Percentiles rank a stretch among this genome's conserved stretches.
Evolutionary conservation across 2,329 filamentous ascomycete species (phyloP).

Genomic region (Zymoseptoria pseudotritici): DNA sequence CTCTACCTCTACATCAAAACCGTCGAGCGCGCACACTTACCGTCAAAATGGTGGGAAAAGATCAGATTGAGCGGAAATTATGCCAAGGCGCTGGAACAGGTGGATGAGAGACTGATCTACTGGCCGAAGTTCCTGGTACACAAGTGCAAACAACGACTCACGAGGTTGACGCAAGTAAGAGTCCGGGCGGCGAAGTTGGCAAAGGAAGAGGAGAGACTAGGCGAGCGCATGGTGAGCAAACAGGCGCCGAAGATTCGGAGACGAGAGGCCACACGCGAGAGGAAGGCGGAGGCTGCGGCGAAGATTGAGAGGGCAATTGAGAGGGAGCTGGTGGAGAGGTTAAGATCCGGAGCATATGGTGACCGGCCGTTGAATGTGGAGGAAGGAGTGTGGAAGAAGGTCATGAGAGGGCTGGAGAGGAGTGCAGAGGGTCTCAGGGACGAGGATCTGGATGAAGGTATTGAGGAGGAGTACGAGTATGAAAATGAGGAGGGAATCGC

Average conservation of each 20-base stretch:
- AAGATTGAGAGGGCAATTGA: conserved; percentile 96
- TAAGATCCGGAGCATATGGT: conserved; percentile 88
- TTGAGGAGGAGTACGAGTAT: conserved; percentile 68
- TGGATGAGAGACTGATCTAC: conserved; percentile 81
- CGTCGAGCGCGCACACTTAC: conserved; percentile 78
- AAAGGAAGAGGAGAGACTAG: conserved; percentile 80
- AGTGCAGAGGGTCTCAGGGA: conserved; percentile 76
- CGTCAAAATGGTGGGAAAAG: conserved; percentile 88
- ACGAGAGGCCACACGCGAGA: conserved; percentile 42
- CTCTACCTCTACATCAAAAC: conserved; percentile 98
- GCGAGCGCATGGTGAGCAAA: conserved; percentile 80
- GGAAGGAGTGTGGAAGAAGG: conserved; percentile 94
- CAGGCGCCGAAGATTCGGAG: conserved; percentile 77
- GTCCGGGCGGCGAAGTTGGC: conserved; percentile 70
- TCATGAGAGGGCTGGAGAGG: conserved; percentile 81
- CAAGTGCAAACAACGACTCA: conserved; percentile 95
- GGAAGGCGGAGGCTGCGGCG: conserved; percentile 52
- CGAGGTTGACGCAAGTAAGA: conserved; percentile 82
- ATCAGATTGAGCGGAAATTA: conserved; percentile 89
- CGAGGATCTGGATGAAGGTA: conserved; percentile 80
- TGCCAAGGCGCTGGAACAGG: conserved; percentile 75
- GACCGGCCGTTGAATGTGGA: conserved; percentile 92
- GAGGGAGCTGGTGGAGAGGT: conserved; percentile 81
- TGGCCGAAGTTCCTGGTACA: conserved; percentile 90
- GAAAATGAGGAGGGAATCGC: conserved; percentile 59